Evolutionary conservation across 1,284 basidiomycete species (phyloP).

Genomic region (Blastosporella zonata): DNA sequence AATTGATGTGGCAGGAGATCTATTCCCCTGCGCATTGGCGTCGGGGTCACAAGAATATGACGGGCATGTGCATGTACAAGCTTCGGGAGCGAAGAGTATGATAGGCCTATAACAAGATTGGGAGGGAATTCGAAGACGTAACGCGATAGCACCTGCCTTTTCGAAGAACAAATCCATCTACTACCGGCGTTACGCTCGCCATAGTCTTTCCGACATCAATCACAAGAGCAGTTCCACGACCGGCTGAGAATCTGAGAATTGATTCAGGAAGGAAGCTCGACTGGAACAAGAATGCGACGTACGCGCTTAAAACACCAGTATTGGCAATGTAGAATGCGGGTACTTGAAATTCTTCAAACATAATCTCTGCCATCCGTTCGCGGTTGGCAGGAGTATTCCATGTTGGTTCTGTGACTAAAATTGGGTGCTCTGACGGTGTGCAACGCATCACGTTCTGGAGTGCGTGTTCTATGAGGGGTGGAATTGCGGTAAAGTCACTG

Average conservation of each 20-base stretch:
- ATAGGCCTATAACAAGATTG: slow-evolving; percentile 48
- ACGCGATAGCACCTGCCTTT: slow-evolving; percentile 59
- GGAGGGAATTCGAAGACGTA: background rate
- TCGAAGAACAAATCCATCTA: slow-evolving; percentile 96
- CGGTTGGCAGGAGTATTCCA: slow-evolving; percentile 93
- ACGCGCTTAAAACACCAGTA: slow-evolving; percentile 94
- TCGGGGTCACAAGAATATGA: slow-evolving; percentile 54
- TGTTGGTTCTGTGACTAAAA: slow-evolving; percentile 92
- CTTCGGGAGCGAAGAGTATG: slow-evolving; percentile 70
- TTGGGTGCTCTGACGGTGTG: slow-evolving; percentile 79
- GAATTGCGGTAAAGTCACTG: slow-evolving; percentile 74
- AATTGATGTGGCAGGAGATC: slow-evolving; percentile 83
- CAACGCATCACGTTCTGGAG: slow-evolving; percentile 74
- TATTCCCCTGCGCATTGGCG: slow-evolving; percentile 49
- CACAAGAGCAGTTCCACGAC: slow-evolving; percentile 93
- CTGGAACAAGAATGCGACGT: slow-evolving; percentile 31
- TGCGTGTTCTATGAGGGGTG: slow-evolving; percentile 74
- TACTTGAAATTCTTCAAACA: slow-evolving; percentile 93
- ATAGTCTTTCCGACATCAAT: slow-evolving; percentile 91
- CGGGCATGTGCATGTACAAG: slow-evolving; percentile 74
- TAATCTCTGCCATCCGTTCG: slow-evolving; percentile 92
- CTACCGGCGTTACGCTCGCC: slow-evolving; percentile 91
- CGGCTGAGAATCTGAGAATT: slow-evolving; percentile 83
- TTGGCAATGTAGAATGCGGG: slow-evolving; percentile 98
- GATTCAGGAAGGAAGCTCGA: background rate